phyloP scores from a whole-genome alignment of 2,329 filamentous ascomycete species.

The Penicillium sp. region DNA sequence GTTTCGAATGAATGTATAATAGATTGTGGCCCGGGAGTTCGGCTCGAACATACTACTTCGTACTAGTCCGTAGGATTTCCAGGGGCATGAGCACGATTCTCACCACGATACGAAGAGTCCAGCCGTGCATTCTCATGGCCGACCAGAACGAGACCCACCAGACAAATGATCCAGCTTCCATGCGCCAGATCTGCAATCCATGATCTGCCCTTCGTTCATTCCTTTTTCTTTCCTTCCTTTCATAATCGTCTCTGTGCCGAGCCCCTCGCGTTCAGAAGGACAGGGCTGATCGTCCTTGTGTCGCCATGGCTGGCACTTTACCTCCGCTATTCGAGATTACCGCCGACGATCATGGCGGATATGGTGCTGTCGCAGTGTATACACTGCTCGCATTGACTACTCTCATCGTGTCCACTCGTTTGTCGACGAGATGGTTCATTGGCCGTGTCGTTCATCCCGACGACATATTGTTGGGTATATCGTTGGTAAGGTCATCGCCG shows the following conservation, averaged over 20 bases:
- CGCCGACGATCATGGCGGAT: constrained; percentile 29
- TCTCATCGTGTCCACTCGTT: constrained; percentile 23
- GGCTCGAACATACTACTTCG: neutral
- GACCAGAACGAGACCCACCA: neutral
- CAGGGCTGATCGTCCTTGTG: constrained; percentile 8
- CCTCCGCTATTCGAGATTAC: constrained; percentile 29
- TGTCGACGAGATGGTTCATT: constrained; percentile 28
- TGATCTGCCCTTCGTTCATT: constrained; percentile 9
- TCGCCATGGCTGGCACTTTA: constrained; percentile 24
- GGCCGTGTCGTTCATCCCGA: constrained; percentile 26
- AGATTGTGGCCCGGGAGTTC: neutral
- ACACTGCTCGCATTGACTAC: constrained; percentile 24
- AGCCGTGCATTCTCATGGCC: neutral
- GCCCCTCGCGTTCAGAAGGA: constrained; percentile 4
- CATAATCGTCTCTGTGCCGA: neutral
- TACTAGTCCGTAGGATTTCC: neutral
- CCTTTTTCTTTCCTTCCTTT: neutral
- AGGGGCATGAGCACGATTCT: neutral
- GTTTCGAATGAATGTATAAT: neutral
- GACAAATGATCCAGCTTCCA: neutral
- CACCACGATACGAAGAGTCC: neutral
- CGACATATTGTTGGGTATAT: constrained; percentile 24
- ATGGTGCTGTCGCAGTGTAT: constrained; percentile 27
- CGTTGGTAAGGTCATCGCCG: constrained; percentile 15
- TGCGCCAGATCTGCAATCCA: constrained; percentile 12